Base-by-base conservation (phyloP, 2,329 filamentous ascomycete genomes). In the Pseudogymnoascus sp. region DNA sequence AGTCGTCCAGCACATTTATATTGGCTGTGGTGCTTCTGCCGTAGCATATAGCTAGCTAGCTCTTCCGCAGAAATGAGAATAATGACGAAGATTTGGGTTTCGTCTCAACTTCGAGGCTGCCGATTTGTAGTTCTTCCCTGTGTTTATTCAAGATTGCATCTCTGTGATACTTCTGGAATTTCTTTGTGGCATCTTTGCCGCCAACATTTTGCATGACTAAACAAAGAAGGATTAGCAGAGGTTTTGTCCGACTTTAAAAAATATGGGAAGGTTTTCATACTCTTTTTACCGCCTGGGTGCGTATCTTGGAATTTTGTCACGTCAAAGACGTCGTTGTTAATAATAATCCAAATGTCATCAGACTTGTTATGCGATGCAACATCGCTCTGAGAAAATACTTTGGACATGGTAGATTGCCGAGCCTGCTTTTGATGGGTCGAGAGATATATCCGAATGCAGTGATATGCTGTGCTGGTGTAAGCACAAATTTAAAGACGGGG, bases 261-360 rank as follows among this genome's bases (percentile, higher is more conserved):
- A 71, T 79, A 79, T 80, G 19, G 19, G 8, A n/a, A 25, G 6
- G 34, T 4, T 6, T 28, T 37, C 60, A 37, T 16, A 70, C 69
- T 64, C 66, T 69, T 71, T 48, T 66, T 63, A 13, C 71, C 70
- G 85, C 91, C 92, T 75, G 90, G 90, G 76, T 93, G 90, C 69
- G 93, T 89, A 66, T 93, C 88, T 75, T 91, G 89, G 76, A 93
- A 93, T 73, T 87, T 92, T 71, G 92, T 96, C 72, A 98, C 76
- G 75, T 99, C 93, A 77, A 96, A 98, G 70, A 98, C 93, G 77
- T 98, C 93, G 72, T 93, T 90, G 70, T 98, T 93, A 70, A 98
- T 87, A 68, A 96, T 85, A 73, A 98, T 90, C 85, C 88, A 98
- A 67, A 97, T 82, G 75, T 88, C 88, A 73, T 92, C 87, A 54